Evolutionary conservation across 139 green algal species (phyloP).

Genomic region (Chlorella sorokiniana): DNA sequence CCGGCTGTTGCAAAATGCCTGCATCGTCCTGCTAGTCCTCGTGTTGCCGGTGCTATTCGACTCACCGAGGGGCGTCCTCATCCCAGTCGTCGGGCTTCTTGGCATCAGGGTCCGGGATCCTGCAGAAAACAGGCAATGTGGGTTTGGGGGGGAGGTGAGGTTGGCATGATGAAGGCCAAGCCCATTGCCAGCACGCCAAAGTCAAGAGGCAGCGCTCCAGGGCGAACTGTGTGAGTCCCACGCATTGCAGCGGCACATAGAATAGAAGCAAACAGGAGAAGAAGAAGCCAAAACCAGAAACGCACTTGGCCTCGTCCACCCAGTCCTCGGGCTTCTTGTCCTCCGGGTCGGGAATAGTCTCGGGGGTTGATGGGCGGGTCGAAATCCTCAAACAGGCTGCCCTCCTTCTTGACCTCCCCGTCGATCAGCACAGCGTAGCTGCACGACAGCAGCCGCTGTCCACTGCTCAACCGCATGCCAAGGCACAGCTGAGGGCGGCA

Average conservation of each 20-base stretch:
- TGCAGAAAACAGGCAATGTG: constrained; percentile 27
- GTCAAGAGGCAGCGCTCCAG: too few relatives aligned
- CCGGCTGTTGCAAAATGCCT: too few relatives aligned
- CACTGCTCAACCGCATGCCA: too few relatives aligned
- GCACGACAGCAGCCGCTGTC: neutral
- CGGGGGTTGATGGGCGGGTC: constrained; percentile 77
- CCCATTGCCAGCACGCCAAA: too few relatives aligned
- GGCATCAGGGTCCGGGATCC: constrained; percentile 86
- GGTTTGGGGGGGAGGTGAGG: too few relatives aligned
- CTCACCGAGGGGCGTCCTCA: constrained; percentile 64
- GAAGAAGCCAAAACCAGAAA: neutral
- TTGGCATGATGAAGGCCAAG: too few relatives aligned
- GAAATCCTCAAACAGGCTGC: constrained; percentile 79
- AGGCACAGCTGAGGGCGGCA: too few relatives aligned
- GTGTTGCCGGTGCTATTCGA: neutral
- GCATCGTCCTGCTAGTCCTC: too few relatives aligned
- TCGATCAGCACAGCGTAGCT: constrained; percentile 85
- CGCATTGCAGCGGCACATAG: too few relatives aligned
- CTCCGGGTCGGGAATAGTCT: constrained; percentile 79
- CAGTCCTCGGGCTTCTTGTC: constrained; percentile 88
- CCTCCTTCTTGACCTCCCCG: constrained; percentile 62
- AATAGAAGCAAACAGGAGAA: neutral
- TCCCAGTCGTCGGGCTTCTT: constrained; percentile 93
- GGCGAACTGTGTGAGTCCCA: too few relatives aligned
- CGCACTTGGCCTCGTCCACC: constrained; percentile 23